Conservation (phyloP, 495 filamentous ascomycete species). For the Penicillium coprophilum region DNA sequence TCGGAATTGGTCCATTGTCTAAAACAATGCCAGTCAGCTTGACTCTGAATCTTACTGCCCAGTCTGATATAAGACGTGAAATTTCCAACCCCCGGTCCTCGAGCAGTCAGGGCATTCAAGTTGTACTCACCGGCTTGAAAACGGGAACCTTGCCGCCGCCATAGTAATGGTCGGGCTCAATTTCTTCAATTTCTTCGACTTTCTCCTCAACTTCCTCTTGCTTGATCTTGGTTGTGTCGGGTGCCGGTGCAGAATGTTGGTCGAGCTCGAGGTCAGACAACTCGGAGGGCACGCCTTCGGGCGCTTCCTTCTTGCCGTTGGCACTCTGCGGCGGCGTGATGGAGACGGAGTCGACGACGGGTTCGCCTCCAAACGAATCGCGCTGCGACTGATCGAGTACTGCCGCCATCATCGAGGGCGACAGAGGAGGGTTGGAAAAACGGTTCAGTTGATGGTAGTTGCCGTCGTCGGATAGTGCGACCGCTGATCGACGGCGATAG, state of each 20-base stretch:
- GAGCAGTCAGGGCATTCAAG: not conserved
- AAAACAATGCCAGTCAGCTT: constrained; percentile 19
- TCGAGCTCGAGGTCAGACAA: constrained; percentile 50
- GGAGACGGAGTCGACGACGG: constrained; percentile 37
- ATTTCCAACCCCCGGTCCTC: not conserved
- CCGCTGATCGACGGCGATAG: constrained; percentile 52
- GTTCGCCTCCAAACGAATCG: constrained; percentile 27
- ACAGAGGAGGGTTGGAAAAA: constrained; percentile 12
- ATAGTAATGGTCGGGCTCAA: constrained; percentile 83
- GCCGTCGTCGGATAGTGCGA: constrained; percentile 48
- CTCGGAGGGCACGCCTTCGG: constrained; percentile 45
- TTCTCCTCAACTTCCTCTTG: constrained; percentile 45
- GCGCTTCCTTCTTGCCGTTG: constrained; percentile 45
- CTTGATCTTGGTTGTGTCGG: constrained; percentile 26
- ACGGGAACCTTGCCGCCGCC: constrained; percentile 84
- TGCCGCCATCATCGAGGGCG: constrained; percentile 35
- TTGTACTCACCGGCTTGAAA: constrained; percentile 75
- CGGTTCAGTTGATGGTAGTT: constrained; percentile 17
- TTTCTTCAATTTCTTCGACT: constrained; percentile 51
- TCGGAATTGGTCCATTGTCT: constrained; percentile 89
- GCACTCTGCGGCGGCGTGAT: constrained; percentile 50
- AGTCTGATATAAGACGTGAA: not conserved
- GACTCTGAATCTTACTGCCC: not conserved
- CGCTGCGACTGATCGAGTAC: constrained; percentile 34
- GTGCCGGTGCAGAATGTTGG: constrained; percentile 27